Percentiles rank a stretch among this genome's conserved stretches.
Evolutionary conservation across 495 filamentous ascomycete species (phyloP).

Genomic region (Aspergillus leporis): DNA sequence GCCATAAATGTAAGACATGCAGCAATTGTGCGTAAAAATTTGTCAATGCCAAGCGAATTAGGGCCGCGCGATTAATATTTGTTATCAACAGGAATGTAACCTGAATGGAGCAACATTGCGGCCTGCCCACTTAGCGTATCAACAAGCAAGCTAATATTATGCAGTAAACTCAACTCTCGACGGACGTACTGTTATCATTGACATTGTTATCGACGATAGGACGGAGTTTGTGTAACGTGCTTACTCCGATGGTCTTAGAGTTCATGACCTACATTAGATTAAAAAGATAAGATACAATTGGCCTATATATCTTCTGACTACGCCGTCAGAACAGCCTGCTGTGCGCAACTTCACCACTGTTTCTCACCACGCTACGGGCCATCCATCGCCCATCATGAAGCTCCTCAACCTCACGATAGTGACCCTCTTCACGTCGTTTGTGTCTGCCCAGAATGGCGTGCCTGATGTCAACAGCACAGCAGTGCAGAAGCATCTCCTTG

Average conservation of each 20-base stretch:
- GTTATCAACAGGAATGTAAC: not conserved
- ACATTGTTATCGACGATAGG: not conserved
- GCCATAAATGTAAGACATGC: not conserved
- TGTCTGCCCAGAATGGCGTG: not conserved
- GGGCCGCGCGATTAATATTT: not conserved
- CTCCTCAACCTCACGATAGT: not conserved
- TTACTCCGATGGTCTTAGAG: not conserved
- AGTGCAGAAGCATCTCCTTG: constrained; percentile 9
- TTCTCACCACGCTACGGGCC: not conserved
- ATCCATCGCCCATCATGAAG: not conserved
- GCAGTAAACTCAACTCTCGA: not conserved
- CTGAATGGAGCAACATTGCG: not conserved
- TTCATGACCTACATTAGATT: not conserved
- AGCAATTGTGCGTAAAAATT: not conserved
- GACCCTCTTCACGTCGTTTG: not conserved
- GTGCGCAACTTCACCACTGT: not conserved
- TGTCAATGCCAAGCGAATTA: not conserved
- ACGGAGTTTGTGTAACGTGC: not conserved
- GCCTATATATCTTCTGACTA: not conserved
- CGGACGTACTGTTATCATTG: not conserved
- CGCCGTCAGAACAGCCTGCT: not conserved
- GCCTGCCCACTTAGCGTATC: not conserved
- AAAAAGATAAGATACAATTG: too few species aligned
- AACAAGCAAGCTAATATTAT: not conserved
- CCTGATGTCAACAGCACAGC: constrained; percentile 4